Base-by-base conservation (phyloP, 345 rosid genomes). In the Gossypium anomalum region DNA sequence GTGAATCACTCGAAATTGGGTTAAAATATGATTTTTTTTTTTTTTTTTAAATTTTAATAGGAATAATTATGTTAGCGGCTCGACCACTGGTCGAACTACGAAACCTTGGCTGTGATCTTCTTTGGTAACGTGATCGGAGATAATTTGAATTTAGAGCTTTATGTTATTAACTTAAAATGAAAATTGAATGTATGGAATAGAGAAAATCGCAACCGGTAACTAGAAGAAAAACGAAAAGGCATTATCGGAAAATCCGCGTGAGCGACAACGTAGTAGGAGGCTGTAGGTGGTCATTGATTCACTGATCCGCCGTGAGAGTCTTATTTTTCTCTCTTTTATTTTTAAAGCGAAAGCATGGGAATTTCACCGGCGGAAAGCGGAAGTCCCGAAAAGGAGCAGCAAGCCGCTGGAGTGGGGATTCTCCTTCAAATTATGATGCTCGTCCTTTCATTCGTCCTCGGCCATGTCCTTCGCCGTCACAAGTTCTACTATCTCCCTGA, bases 361-460 rank as follows among this genome's bases (percentile, higher is more conserved):
- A 80, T 83, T 74, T 90, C 93, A 58, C 89, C 90, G 74, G 65
- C 83, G 74, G 82, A 76, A 73, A 83, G 73, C 48, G 83, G 77
- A 52, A 78, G 80, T 7, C 86, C 91, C 2, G 97, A 86, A 17
- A 91, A 89, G 80, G 94, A 91, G 77, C 99, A 95, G 83, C 98
- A 93, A 74, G 99, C 97, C 1, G 98, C 99, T 4, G 99, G 99
- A 65, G 96, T 95, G 11, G 99, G 99, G 51, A 95, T 95, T 76
- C 91, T 93, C 77, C 97, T 95, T 49, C 99, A 95, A 94, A 93
- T 95, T 86, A 93, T 95, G 99, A 95, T 93, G 97, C 99, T 95
- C 43, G 99, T 95, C 57, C 98, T 93, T 79, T 95, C 98, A 74
- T 95, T 93, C 81, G 97, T 95, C 45, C 90, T 95, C 20, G 98